These are phyloP conservation scores for Artomyces pyxidatus DNA, from an alignment of 768 basidiomycete species.

Conservation along the genomic window DNA sequence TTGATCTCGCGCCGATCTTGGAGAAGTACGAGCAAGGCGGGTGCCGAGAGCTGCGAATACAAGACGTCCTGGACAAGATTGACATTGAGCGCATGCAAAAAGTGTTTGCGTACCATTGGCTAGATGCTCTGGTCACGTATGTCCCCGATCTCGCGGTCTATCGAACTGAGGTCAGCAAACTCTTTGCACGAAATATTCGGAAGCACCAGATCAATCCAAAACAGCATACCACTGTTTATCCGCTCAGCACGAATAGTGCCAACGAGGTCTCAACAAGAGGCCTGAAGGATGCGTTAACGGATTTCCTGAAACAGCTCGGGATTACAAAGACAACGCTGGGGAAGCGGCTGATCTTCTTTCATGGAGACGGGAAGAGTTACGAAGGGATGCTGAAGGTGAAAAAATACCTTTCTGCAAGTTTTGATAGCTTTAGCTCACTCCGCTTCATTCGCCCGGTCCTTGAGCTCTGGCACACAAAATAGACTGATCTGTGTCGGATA, in stretches of 20 bases:
- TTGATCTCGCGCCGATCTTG: conserved; percentile 4
- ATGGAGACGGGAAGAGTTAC: conserved; percentile 15
- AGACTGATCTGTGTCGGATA: conserved; percentile 24
- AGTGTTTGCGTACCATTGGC: conserved; percentile 3
- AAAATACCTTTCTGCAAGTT: conserved; percentile 1
- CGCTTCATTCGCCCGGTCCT: conserved; percentile 20
- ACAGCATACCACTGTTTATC: conserved; percentile 3
- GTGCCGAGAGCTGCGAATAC: conserved; percentile 1
- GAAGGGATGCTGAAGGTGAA: conserved; percentile 4
- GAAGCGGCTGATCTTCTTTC: background rate
- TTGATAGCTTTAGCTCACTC: conserved; percentile 17
- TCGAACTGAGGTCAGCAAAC: background rate
- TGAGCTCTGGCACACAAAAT: conserved; percentile 27
- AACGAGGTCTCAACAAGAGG: conserved; percentile 8
- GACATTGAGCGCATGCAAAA: conserved; percentile 3
- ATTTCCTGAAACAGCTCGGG: conserved; percentile 11
- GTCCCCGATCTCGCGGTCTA: conserved; percentile 3
- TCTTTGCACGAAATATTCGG: background rate
- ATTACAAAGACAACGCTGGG: background rate
- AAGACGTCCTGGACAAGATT: conserved; percentile 7
- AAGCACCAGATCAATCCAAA: conserved; percentile 3
- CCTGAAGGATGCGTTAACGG: conserved; percentile 5
- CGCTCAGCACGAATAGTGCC: conserved; percentile 10
- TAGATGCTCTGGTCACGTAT: conserved; percentile 4
- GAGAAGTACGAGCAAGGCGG: background rate